These are phyloP conservation scores for Akanthomyces uredinophilus DNA, from an alignment of 2,329 filamentous ascomycete genomes.

Conservation along the genomic window DNA sequence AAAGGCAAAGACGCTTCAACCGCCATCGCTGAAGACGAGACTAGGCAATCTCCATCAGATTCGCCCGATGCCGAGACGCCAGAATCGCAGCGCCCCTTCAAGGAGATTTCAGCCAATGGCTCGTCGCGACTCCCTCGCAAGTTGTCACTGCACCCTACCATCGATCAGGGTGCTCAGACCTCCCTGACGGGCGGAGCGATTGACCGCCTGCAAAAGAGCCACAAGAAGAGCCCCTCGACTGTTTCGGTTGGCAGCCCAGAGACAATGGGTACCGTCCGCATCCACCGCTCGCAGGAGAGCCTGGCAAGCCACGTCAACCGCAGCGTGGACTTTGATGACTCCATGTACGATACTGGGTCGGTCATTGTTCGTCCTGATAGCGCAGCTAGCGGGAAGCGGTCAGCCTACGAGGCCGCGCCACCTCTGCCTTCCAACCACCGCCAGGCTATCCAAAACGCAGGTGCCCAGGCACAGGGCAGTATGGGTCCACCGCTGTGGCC, in stretches of 20 bases:
- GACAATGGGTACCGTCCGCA: slow-evolving; percentile 37
- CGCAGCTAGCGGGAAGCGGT: slow-evolving; percentile 56
- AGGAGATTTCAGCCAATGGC: slow-evolving; percentile 58
- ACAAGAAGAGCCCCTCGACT: slow-evolving; percentile 34
- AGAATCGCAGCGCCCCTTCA: slow-evolving; percentile 54
- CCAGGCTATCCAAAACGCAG: slow-evolving; percentile 72
- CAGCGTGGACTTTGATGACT: slow-evolving; percentile 35
- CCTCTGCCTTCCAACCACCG: slow-evolving; percentile 80
- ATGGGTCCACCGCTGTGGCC: slow-evolving; percentile 88
- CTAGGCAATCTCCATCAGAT: slow-evolving; percentile 46
- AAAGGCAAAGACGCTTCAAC: slow-evolving; percentile 37
- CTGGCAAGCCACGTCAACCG: slow-evolving; percentile 37
- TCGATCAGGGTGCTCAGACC: slow-evolving; percentile 77
- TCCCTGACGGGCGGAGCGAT: slow-evolving; percentile 76
- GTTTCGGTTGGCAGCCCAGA: slow-evolving; percentile 30
- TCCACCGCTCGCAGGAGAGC: slow-evolving; percentile 46
- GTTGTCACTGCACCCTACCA: slow-evolving; percentile 36
- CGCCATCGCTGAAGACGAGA: slow-evolving; percentile 61
- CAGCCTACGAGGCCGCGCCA: slow-evolving; percentile 45
- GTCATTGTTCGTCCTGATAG: slow-evolving; percentile 60
- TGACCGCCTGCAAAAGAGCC: slow-evolving; percentile 53
- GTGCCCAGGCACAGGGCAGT: slow-evolving; percentile 38
- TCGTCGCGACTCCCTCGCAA: slow-evolving; percentile 37
- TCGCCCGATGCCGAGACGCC: slow-evolving; percentile 41
- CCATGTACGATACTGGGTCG: slow-evolving; percentile 31